These are phyloP conservation scores for Lithohypha guttulata DNA, from an alignment of 2,329 filamentous ascomycete species.

Conservation along the genomic window DNA sequence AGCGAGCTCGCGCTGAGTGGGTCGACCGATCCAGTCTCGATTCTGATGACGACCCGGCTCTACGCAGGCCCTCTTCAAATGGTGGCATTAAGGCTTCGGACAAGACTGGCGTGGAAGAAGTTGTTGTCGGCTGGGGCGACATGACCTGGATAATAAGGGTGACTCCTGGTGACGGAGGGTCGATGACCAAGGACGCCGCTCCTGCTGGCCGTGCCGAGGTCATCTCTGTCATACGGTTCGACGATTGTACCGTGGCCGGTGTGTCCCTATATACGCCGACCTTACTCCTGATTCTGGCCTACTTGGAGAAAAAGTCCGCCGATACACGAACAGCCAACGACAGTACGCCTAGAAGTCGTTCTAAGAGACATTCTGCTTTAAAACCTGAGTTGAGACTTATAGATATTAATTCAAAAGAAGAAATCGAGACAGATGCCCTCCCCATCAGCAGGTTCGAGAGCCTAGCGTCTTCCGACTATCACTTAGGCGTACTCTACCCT, in stretches of 20 bases:
- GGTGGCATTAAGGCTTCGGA: constrained; percentile 33
- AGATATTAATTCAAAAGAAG: constrained; percentile 68
- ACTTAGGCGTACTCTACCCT: constrained; percentile 72
- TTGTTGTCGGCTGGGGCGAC: constrained; percentile 90
- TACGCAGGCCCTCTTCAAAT: constrained; percentile 28
- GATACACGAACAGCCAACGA: constrained; percentile 49
- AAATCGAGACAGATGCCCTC: constrained; percentile 78
- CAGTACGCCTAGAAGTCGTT: constrained; percentile 25
- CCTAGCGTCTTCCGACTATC: constrained; percentile 81
- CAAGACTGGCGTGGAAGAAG: constrained; percentile 50
- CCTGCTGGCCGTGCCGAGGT: constrained; percentile 71
- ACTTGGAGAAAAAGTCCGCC: constrained; percentile 63
- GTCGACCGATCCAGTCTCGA: constrained; percentile 76
- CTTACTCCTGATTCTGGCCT: constrained; percentile 82
- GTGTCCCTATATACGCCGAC: constrained; percentile 92
- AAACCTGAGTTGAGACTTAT: constrained; percentile 86
- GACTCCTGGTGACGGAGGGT: constrained; percentile 58
- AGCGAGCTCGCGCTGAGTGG: constrained; percentile 90
- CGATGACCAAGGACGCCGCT: constrained; percentile 43
- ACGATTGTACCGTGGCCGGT: constrained; percentile 95
- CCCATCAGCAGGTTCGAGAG: constrained; percentile 78
- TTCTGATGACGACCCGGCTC: constrained; percentile 47
- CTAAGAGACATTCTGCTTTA: constrained; percentile 62
- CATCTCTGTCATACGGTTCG: constrained; percentile 79
- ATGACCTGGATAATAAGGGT: constrained; percentile 95